Percentiles rank a stretch among this genome's conserved stretches.
phyloP scores from a whole-genome alignment of 805 yeast genomes.

The Suhomyces sp. region DNA sequence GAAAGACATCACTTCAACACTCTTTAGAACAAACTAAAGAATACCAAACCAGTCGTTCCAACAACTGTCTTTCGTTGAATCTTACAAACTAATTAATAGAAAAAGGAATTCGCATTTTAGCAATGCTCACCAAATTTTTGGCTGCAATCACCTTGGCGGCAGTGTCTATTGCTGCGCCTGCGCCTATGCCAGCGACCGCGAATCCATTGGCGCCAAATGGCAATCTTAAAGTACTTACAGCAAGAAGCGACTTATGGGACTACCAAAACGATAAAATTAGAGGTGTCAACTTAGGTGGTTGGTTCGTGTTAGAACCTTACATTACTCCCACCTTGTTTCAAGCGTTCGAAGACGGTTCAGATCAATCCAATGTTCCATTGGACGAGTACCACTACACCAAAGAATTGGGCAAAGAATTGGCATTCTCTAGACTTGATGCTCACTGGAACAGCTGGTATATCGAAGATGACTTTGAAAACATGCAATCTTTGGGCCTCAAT shows the following conservation, averaged over 20 bases:
- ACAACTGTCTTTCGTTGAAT: background rate
- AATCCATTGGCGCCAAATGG: slow-evolving; percentile 7
- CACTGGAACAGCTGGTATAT: slow-evolving; percentile 83
- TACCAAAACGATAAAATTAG: slow-evolving; percentile 38
- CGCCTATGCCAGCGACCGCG: slow-evolving; percentile 1
- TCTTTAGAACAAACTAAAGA: background rate
- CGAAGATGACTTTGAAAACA: slow-evolving; percentile 64
- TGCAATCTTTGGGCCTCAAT: slow-evolving; percentile 66
- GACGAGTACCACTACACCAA: slow-evolving; percentile 77
- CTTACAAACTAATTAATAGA: background rate
- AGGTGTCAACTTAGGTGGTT: slow-evolving; percentile 87
- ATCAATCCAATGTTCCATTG: slow-evolving; percentile 52
- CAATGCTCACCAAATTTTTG: background rate
- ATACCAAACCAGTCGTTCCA: background rate
- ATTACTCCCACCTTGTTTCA: slow-evolving; percentile 77
- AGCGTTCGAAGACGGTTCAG: slow-evolving; percentile 49
- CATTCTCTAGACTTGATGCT: slow-evolving; percentile 46
- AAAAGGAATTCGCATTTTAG: background rate
- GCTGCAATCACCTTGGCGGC: background rate
- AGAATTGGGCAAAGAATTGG: slow-evolving; percentile 58
- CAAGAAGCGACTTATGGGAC: slow-evolving; percentile 27
- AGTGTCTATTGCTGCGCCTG: slow-evolving; percentile 1
- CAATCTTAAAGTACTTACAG: slow-evolving; percentile 15
- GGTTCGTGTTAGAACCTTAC: slow-evolving; percentile 85
- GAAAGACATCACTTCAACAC: background rate